Evolutionary conservation across 768 basidiomycete genomes (phyloP), one percentile per base, ranked within the genome.

Genomic region (Boletus eberwhitei): DNA sequence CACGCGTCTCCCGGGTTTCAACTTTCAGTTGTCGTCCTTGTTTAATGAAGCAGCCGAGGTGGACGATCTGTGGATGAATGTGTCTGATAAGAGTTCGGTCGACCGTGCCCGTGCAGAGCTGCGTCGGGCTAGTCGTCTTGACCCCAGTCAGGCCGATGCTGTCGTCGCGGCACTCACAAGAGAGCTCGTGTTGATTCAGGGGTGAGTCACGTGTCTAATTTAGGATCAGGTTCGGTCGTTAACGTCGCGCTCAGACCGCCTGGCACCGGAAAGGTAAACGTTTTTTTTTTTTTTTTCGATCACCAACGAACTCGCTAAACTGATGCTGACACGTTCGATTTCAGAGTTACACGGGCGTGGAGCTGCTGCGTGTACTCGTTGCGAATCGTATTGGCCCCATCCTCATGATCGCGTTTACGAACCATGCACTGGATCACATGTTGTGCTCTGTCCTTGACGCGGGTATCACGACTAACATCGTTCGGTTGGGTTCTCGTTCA

Each of bases 341-440:
- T 39, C 56, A 87, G 84, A 84, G 80, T 24, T 88, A 76, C 59
- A 87, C 85, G 4, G 87, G 84, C 1, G 78, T 84, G 5, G 86
- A 91, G 64, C 74, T 91, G 16, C 64, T 91, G 9, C 81, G 86
- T 0, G 80, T 88, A 6, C 71, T 91, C n/a, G 65, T 86, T 5
- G 66, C 72, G 1, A 83, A 80, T 61, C 57, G 74, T 12, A 67
- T 84, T 48, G 69, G 73, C 2, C 86, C 81, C 0, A 83, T 88
- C 48, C 71, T 77, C 3, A 70, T 84, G 61, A 77, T 84, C 26
- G 79, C 88, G 0, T 89, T 84, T 69, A 91, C 89, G 0, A 90
- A 91, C 59, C 90, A 90, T 41, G 89, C 89, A 0, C 75, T 91
- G 3, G 88, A 91, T 53, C 86, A 90, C 58, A 78, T 90, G 71